Evolutionary conservation across 1,284 basidiomycete species (phyloP).

Genomic region (Irpex sp.): DNA sequence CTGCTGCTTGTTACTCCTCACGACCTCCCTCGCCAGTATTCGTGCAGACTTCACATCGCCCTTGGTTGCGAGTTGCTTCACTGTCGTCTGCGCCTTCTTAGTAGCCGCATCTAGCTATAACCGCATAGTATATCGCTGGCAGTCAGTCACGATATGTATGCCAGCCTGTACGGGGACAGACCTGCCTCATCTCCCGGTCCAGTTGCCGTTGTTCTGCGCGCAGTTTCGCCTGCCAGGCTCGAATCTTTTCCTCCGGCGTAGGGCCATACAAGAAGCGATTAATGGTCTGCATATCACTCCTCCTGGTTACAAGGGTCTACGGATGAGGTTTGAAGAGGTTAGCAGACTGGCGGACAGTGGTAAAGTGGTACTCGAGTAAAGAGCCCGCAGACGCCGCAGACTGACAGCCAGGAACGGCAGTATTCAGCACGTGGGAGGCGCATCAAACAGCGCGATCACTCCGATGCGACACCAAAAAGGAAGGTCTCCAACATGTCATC

Average conservation of each 20-base stretch:
- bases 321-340: neutral
- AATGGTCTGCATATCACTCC: conserved; percentile 70
- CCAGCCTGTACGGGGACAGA: conserved; percentile 37
- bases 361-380: too few species aligned
- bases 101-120: conserved; percentile 80
- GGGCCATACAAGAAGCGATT: conserved; percentile 93
- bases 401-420: too few species aligned
- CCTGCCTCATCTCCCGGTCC: conserved; percentile 93
- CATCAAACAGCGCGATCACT: conserved; percentile 9
- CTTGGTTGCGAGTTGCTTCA: conserved; percentile 90
- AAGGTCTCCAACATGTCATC: neutral
- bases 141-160: conserved; percentile 20
- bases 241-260: conserved; percentile 88
- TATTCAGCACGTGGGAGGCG: conserved; percentile 5
- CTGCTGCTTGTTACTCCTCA: conserved; percentile 92
- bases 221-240: conserved; percentile 85
- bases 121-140: conserved; percentile 3
- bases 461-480: neutral
- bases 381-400: too few species aligned
- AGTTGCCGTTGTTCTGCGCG: conserved; percentile 77
- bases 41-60: conserved; percentile 92
- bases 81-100: conserved; percentile 75
- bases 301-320: too few species aligned
- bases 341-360: too few species aligned
- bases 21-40: conserved; percentile 92